Percentiles rank a stretch among this genome's conserved stretches.
These are phyloP conservation scores for Ceratobasidium sp. DNA, from an alignment of 1,284 basidiomycete genomes.

Conservation along the genomic window DNA sequence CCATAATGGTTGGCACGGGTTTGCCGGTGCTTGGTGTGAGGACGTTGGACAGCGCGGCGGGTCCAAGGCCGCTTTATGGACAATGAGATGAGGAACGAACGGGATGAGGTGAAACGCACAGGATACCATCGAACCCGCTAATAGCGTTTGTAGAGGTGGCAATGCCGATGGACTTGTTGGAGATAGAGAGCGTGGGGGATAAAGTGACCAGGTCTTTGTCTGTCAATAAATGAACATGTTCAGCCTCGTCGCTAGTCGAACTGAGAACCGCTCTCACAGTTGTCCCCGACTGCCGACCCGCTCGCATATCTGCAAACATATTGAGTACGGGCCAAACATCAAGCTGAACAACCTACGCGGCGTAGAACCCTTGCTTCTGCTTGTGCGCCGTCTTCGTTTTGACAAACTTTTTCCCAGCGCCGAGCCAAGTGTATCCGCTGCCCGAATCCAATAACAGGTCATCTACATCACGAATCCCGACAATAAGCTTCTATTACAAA, in stretches of 20 bases:
- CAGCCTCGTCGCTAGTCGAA: too few species aligned
- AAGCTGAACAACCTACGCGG: background rate
- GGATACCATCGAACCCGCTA: constrained; percentile 28
- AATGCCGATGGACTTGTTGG: constrained; percentile 29
- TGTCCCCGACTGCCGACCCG: background rate
- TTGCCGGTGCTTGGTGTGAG: background rate
- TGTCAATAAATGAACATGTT: background rate
- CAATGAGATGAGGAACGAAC: background rate
- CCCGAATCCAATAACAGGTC: constrained; percentile 32
- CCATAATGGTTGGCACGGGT: constrained; percentile 26
- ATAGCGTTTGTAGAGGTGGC: constrained; percentile 17
- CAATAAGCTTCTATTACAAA: background rate
- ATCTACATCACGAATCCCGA: background rate
- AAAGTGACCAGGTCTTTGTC: constrained; percentile 34
- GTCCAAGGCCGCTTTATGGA: constrained; percentile 17
- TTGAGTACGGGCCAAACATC: background rate
- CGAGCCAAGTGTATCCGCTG: constrained; percentile 37
- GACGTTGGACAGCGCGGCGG: background rate
- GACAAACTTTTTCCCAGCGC: constrained; percentile 27
- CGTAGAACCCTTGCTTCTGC: constrained; percentile 17
- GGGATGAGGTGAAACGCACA: constrained; percentile 5
- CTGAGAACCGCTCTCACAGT: constrained; percentile 24
- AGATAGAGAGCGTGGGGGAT: constrained; percentile 10
- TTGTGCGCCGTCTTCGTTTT: constrained; percentile 26
- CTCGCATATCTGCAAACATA: too few species aligned